Base-by-base conservation (phyloP, 2,329 filamentous ascomycete species). In the Aspergillus sp. region DNA sequence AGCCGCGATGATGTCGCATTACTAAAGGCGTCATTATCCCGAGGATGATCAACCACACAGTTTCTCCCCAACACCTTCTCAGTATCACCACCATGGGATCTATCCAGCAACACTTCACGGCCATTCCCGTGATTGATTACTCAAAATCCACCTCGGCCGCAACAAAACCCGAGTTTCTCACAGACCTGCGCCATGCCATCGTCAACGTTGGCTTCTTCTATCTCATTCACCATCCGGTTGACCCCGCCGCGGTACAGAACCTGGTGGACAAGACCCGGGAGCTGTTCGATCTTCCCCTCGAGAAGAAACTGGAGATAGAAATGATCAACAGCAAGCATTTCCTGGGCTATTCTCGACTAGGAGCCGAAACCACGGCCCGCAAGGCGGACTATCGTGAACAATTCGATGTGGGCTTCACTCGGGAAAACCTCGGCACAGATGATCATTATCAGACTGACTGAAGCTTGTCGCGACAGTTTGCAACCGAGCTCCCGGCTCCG, bases 291-390 rank as follows among this genome's bases (percentile, higher is more conserved):
- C 59, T 78, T 2, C 69, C 75, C 0, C 62, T 72, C 4, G 70
- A 77, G 50, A 76, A 75, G 56, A 80, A 79, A 56, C 67, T 78
- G 52, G 71, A 78, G 36, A 77, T 79, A 2, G 76, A 75, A 57
- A 80, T 72, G 69, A 62, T 71, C 13, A 67, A 72, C 38, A 71
- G 66, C 50, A 68, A 66, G 25, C 69, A 72, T 48, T 72, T 72
- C 21, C 58, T 72, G 14, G 70, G 70, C 14, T 72, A 72, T 50
- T 68, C 68, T 2, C 61, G 62, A 29, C 61, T 72, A 1, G 68
- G 68, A 3, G 64, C 67, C 2, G 69, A 71, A 47, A 65, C 69
- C 4, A 72, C 69, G 0, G 66, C 68, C 0, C 54, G 64, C 3
- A 68, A 64, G 31, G 49, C 55, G n/a, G 69, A 72, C 48, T 58